Evolutionary conservation across 768 basidiomycete genomes (phyloP), one percentile per base, ranked within the genome.

Genomic region (Jaapia argillacea): DNA sequence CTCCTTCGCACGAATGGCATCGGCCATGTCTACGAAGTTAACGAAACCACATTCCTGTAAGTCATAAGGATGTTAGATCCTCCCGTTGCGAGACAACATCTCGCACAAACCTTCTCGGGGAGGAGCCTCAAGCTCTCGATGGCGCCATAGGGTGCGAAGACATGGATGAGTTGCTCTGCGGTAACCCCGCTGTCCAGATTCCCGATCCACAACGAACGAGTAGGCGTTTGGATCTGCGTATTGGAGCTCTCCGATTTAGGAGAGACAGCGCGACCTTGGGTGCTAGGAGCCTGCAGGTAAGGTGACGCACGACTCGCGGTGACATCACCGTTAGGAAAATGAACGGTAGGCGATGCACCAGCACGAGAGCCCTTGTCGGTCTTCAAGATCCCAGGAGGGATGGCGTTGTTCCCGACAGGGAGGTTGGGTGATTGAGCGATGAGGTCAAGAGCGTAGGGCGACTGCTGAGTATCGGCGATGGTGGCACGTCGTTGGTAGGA

Each of bases 1-100:
- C 22, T 99, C 96, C 58, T 96, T 94, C 10, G 96, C 96, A 45
- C 90, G 81, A 50, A 98, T 82, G n/a, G 94, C 94, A 61, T 98
- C 94, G 1, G 79, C 74, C 58, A 88, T 85, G 50, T 96, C 92
- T 36, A 96, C 89, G 59, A 96, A 99, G 59, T 99, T 99, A 58
- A 99, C 94, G 59, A 99, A 99, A 6, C 94, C 96, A 58, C 96
- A 99, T 61, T 96, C 92, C 93, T 97, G 47, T 27, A 45, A 41
- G 24, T 5, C 38, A 36, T 13, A n/a, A 36, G 41, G 31, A 21
- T 40, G 51, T 36, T 52, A 28, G 33, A 24, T 23, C n/a, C n/a
- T n/a, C n/a, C n/a, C 33, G 22, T 40, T 40, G 26, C 39, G 24
- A 27, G 7, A 22, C n/a, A n/a, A n/a, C n/a, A n/a, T n/a, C n/a